These are phyloP conservation scores for Cladochytrium replicatum DNA, from an alignment of 192 early-diverging fungal genomes.

Conservation along the genomic window DNA sequence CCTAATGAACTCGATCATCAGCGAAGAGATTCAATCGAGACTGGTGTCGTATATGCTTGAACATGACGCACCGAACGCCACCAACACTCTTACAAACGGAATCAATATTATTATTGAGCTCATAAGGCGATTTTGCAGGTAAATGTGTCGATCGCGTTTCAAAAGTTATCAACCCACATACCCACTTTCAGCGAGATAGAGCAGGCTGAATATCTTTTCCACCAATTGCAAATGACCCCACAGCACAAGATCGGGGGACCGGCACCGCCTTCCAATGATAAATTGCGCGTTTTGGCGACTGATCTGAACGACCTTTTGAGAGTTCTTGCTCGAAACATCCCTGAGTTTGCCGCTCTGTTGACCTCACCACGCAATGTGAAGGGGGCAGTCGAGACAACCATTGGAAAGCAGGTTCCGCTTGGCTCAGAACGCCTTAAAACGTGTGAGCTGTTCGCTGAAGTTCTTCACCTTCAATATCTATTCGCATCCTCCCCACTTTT, in stretches of 20 bases:
- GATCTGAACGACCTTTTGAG: conserved; percentile 86
- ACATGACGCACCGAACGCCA: conserved; percentile 58
- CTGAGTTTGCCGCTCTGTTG: conserved; percentile 69
- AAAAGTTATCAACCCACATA: neutral
- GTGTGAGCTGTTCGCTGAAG: conserved; percentile 97
- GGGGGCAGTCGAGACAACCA: conserved; percentile 59
- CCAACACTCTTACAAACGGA: conserved; percentile 85
- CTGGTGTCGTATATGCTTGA: conserved; percentile 87
- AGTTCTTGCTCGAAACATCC: conserved; percentile 67
- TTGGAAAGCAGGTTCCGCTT: conserved; percentile 71
- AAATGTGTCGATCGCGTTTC: neutral
- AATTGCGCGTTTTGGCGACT: conserved; percentile 42
- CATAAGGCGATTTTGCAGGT: conserved; percentile 93
- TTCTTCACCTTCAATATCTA: conserved; percentile 73
- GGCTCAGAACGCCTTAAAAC: conserved; percentile 93
- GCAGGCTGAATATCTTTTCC: conserved; percentile 47
- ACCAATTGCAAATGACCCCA: conserved; percentile 38
- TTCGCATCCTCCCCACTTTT: conserved; percentile 49
- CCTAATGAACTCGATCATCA: too few species aligned
- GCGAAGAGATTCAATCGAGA: conserved; percentile 64
- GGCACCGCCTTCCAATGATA: conserved; percentile 33
- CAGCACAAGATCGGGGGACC: conserved; percentile 15
- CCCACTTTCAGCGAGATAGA: conserved; percentile 41
- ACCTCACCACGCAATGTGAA: conserved; percentile 60
- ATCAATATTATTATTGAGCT: conserved; percentile 96